Percentiles rank a stretch among this genome's conserved stretches.
These are phyloP conservation scores for Hanseniaspora pseudoguilliermondii DNA, from an alignment of 805 yeast genomes.

Conservation along the genomic window DNA sequence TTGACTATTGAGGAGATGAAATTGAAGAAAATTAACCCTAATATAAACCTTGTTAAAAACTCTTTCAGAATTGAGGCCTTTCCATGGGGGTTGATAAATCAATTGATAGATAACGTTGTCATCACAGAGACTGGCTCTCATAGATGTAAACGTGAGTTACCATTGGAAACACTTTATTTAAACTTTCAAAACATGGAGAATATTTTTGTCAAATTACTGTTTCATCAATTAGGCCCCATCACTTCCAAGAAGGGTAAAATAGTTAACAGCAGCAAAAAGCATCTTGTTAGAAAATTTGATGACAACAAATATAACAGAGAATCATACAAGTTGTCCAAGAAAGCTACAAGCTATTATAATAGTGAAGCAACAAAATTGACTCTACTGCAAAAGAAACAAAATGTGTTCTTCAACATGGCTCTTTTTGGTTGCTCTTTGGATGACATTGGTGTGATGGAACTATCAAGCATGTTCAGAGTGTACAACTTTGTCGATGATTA, in stretches of 20 bases:
- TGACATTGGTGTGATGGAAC: conserved; percentile 11
- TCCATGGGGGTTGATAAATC: background rate
- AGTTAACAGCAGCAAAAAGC: background rate
- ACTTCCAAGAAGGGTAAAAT: conserved; percentile 12
- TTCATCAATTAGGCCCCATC: conserved; percentile 6
- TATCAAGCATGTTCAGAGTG: background rate
- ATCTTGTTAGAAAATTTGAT: conserved; percentile 10
- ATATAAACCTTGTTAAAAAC: background rate
- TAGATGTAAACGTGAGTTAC: conserved; percentile 11
- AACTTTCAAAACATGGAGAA: background rate
- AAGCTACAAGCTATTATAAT: background rate
- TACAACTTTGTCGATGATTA: conserved; percentile 8
- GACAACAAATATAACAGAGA: conserved; percentile 7
- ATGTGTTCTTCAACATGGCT: conserved; percentile 1
- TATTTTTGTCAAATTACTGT: background rate
- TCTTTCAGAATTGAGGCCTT: background rate
- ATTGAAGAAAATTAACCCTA: background rate
- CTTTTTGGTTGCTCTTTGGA: conserved; percentile 12
- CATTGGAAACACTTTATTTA: background rate
- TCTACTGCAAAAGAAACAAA: background rate
- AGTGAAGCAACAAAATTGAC: background rate
- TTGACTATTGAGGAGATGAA: background rate
- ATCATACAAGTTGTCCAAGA: conserved; percentile 6
- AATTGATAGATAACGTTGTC: background rate
- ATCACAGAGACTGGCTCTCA: background rate